Evolutionary conservation across 169 alveolate species (phyloP), one percentile per base, ranked within the genome.

Genomic region (Plasmodium ovale): DNA sequence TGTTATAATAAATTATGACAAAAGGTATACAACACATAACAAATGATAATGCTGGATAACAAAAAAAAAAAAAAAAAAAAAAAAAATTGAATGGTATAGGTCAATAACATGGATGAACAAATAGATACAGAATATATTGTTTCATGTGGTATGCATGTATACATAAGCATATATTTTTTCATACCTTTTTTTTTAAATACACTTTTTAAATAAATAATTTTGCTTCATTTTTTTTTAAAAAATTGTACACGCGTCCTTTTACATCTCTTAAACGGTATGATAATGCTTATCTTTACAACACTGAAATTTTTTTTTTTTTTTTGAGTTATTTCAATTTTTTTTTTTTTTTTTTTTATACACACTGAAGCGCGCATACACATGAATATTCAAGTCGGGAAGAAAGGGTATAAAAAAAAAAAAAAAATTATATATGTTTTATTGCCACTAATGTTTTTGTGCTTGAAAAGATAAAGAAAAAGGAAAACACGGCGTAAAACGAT

Each of bases 191-290:
- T 33, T 72, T 29, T 31, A 31, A 21, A 54, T 44, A 31, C 19
- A 31, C 59, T 33, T 31, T 72, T 44, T 53, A 42, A 31, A 54
- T 72, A 72, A 72, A 59, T 59, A 54, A 60, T 25, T 72, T 44
- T 29, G 23, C 51, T 39, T 29, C 35, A 56, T 54, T 72, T 54
- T 59, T n/a, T 53, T 16, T n/a, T 14, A 72, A 71, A 72, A 72
- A 72, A 53, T 69, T 72, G n/a, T 72, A 21, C 68, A 59, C 51
- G 9, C 7, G 47, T 31, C 19, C 47, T 39, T 69, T 31, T 72
- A 25, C 51, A 33, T 39, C 56, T 72, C 71, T 12, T 27, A 72
- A 25, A 1, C 31, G 23, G 31, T 42, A 33, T n/a, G 27, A 23
- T 12, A 54, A 72, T 23, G 58, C 44, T 33, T 72, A 60, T 60